Evolutionary conservation across 2,329 filamentous ascomycete species (phyloP).

Genomic region (Dothistroma pini): DNA sequence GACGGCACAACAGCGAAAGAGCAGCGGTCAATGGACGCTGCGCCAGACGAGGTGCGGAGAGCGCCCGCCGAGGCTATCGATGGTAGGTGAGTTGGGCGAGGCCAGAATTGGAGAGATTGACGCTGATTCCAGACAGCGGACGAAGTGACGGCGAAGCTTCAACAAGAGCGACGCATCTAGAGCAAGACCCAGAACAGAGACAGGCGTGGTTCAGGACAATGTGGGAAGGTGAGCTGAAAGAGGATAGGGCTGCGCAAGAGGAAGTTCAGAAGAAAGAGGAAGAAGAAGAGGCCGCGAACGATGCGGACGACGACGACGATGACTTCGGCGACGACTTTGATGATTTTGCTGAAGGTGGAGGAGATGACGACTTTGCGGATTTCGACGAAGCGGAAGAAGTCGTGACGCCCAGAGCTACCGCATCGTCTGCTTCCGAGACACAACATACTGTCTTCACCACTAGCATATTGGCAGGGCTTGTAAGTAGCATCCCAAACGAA

Average conservation of each 20-base stretch:
- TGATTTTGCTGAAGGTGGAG: slow-evolving; percentile 54
- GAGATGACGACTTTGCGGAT: slow-evolving; percentile 50
- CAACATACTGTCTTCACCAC: slow-evolving; percentile 33
- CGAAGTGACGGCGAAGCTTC: slow-evolving; percentile 3
- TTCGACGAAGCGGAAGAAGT: slow-evolving; percentile 45
- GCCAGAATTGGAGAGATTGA: not conserved
- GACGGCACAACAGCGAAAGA: slow-evolving; percentile 59
- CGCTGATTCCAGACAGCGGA: slow-evolving; percentile 8
- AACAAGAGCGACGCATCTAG: slow-evolving; percentile 12
- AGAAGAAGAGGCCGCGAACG: slow-evolving; percentile 52
- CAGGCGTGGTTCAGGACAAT: slow-evolving; percentile 34
- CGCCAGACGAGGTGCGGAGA: slow-evolving; percentile 55
- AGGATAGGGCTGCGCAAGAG: slow-evolving; percentile 14
- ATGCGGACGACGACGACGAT: slow-evolving; percentile 64
- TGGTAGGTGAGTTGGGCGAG: slow-evolving; percentile 52
- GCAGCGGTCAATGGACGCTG: slow-evolving; percentile 55
- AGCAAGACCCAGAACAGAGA: slow-evolving; percentile 26
- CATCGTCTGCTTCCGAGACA: slow-evolving; percentile 9
- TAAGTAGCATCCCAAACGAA: slow-evolving; percentile 40
- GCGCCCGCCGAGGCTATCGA: slow-evolving; percentile 44
- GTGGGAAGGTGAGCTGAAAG: slow-evolving; percentile 29
- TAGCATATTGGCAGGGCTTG: slow-evolving; percentile 44
- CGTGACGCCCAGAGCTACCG: slow-evolving; percentile 20
- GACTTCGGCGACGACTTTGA: slow-evolving; percentile 69
- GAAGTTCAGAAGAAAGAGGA: slow-evolving; percentile 38